A percentile compares a stretch with the other conserved stretches of the same genome.
phyloP scores from a whole-genome alignment of 768 basidiomycete species.

The Botryobasidium botryosum region DNA sequence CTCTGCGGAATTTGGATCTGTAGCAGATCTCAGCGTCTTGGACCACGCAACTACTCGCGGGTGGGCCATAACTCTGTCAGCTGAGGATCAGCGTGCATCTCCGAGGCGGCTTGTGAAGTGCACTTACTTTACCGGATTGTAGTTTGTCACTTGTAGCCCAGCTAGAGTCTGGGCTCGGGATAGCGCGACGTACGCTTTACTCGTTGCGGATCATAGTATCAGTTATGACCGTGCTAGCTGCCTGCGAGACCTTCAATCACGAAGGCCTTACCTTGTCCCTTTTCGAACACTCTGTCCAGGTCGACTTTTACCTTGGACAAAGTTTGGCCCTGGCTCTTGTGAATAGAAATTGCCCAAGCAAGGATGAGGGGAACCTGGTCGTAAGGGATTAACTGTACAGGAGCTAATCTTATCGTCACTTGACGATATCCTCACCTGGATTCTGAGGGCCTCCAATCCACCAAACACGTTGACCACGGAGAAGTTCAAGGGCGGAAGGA shows the following conservation, averaged over 20 bases:
- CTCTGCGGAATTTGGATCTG: neutral
- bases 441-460: constrained; percentile 37
- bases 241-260: neutral
- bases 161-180: constrained; percentile 15
- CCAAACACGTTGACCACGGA: constrained; percentile 46
- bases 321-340: constrained; percentile 16
- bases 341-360: constrained; percentile 15
- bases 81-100: neutral
- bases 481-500: constrained; percentile 40
- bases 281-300: constrained; percentile 13
- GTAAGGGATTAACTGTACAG: neutral
- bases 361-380: constrained; percentile 13
- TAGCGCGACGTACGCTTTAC: constrained; percentile 8
- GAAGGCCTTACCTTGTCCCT: constrained; percentile 32
- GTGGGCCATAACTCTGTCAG: constrained; percentile 42
- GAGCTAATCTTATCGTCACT: neutral
- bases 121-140: constrained; percentile 11
- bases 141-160: constrained; percentile 13
- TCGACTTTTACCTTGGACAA: constrained; percentile 15
- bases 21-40: constrained; percentile 19
- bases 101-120: neutral
- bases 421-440: constrained; percentile 28
- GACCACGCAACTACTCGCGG: constrained; percentile 46
- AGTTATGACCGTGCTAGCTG: neutral
- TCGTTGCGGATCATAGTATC: too few species aligned